Evolutionary conservation across 139 green algal genomes (phyloP), one percentile per base, ranked within the genome.

Genomic region (Chloropicon primus): DNA sequence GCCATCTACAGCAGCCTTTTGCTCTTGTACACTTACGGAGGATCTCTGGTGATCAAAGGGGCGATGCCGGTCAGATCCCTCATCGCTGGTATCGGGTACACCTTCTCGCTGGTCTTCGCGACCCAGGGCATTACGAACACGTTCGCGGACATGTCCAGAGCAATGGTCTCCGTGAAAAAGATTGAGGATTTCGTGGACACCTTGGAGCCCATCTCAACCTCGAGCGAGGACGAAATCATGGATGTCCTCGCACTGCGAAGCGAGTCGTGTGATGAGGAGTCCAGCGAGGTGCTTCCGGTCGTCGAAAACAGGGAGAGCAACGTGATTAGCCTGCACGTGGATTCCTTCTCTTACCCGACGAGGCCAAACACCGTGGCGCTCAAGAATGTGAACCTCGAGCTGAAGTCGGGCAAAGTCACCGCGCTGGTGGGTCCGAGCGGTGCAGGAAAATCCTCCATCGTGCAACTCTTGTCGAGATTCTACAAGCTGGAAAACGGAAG

Each of bases 81-180:
- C 78, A 84, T 96, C 23, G 87, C 82, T 21, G 90, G 89, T 80
- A 94, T 97, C 28, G 93, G 93, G 74, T 96, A 94, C 86, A 96
- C 92, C 27, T 97, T 95, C 79, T 87, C 78, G 21, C 82, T 96
- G 5, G 87, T 93, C 27, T 97, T 96, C 80, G 92, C 92, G 25
- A 93, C 90, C 0, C 92, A 93, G 81, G 79, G 92, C 23, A 76
- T 85, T 2, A 86, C 93, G 29, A 91, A 93, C 85, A 93, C 88
- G 27, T 84, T 93, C 41, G 87, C 86, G 1, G 92, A 97, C 75
- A 78, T 88, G 41, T 85, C 89, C 25, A 41, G 77, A 27, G 87
- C 87, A 23, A 79, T 80, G 1, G 88, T 84, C 1, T 26, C 24
- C 17, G 5, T 28, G 3, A 26, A 21, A 21, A 74, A 10, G 71